Conservation (phyloP, 352 stramenopile genomes). For the Blastocystis sp. region DNA sequence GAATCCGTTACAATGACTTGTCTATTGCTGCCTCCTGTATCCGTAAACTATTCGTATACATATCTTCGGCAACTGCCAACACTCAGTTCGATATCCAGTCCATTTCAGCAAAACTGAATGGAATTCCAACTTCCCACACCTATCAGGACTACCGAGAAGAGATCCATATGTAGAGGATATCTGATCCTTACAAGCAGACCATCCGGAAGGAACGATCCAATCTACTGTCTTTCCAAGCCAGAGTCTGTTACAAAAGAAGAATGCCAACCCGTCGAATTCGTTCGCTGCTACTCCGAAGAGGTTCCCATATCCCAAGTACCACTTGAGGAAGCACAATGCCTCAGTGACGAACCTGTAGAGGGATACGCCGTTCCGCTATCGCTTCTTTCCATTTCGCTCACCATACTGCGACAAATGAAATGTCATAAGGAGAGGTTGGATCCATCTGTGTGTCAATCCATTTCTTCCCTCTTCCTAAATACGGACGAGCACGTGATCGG, state of each 20-base stretch:
- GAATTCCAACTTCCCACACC: neutral
- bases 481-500: neutral
- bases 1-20: constrained; percentile 30
- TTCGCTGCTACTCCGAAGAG: neutral
- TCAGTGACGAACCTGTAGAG: neutral
- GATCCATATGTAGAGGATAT: neutral
- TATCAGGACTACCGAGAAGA: neutral
- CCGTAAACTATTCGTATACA: constrained; percentile 30
- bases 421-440: neutral
- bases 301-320: neutral
- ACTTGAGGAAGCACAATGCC: neutral
- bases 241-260: neutral
- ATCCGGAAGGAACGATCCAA: neutral
- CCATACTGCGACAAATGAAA: neutral
- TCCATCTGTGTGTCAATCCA: neutral
- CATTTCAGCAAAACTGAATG: neutral
- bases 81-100: constrained; percentile 43
- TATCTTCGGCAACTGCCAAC: constrained; percentile 28
- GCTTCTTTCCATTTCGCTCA: neutral
- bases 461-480: neutral
- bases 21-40: constrained; percentile 9
- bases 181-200: neutral
- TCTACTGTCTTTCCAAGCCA: neutral
- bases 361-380: neutral
- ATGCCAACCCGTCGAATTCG: neutral